Conservation (phyloP, 2,329 filamentous ascomycete genomes). For the Elsinoe arachidis region DNA sequence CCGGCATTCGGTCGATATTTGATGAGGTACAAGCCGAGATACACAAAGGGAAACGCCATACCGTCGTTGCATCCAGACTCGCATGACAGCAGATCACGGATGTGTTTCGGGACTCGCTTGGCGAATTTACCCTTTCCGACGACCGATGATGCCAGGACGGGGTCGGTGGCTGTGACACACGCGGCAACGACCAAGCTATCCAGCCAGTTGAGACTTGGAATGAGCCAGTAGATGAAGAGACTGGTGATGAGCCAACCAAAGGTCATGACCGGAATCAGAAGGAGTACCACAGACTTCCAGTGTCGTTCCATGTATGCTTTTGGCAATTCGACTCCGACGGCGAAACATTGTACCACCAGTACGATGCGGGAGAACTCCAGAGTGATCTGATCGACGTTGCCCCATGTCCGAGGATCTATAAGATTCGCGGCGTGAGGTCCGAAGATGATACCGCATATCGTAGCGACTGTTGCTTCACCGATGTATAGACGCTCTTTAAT, state of each 20-base stretch:
- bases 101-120: conserved; percentile 92
- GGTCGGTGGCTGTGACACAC: conserved; percentile 94
- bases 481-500: conserved; percentile 99
- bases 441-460: conserved; percentile 79
- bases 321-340: conserved; percentile 81
- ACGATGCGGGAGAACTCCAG: conserved; percentile 85
- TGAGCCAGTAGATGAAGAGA: conserved; percentile 88
- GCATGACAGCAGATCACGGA: conserved; percentile 87
- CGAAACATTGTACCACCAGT: conserved; percentile 85
- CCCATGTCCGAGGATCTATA: conserved; percentile 69
- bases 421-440: conserved; percentile 75
- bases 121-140: conserved; percentile 99
- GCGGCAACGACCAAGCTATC: conserved; percentile 80
- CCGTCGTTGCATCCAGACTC: conserved; percentile 99
- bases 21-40: conserved; percentile 83
- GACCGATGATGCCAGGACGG: conserved; percentile 91
- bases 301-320: conserved; percentile 97
- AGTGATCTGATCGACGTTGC: conserved; percentile 75
- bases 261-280: conserved; percentile 94
- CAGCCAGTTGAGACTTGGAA: conserved; percentile 69
- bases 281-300: conserved; percentile 82
- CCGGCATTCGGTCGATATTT: conserved; percentile 62
- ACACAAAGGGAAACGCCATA: conserved; percentile 98
- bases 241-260: conserved; percentile 91
- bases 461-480: conserved; percentile 92